Percentiles rank a stretch among this genome's conserved stretches.
phyloP scores from a whole-genome alignment of 805 yeast genomes.

The Candida peoriensis region DNA sequence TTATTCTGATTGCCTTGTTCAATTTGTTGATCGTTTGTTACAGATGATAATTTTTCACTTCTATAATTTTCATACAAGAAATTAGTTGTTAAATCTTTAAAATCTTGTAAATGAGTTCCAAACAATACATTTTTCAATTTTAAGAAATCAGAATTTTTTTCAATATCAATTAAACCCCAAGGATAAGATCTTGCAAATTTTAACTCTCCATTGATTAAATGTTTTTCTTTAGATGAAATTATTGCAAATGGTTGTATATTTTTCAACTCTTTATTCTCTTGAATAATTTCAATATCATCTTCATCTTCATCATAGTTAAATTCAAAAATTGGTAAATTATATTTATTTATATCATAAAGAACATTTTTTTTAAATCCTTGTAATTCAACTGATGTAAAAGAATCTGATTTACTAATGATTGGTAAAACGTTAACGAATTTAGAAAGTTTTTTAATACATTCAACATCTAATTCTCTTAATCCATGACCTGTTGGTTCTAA shows the following conservation, averaged over 20 bases:
- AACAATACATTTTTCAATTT: conserved; percentile 63
- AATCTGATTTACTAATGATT: conserved; percentile 64
- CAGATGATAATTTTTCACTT: conserved; percentile 66
- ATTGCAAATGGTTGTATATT: conserved; percentile 73
- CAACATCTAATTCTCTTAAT: conserved; percentile 66
- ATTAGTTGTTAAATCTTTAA: conserved; percentile 76
- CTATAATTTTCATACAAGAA: conserved; percentile 73
- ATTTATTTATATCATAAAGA: conserved; percentile 56
- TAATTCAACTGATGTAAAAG: conserved; percentile 61
- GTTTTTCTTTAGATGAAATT: conserved; percentile 57
- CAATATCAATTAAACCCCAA: conserved; percentile 63
- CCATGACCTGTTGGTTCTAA: conserved; percentile 79
- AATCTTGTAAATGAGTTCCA: conserved; percentile 79
- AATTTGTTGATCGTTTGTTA: conserved; percentile 29
- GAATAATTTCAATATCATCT: conserved; percentile 63
- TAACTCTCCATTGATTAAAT: conserved; percentile 42
- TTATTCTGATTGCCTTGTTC: conserved; percentile 7
- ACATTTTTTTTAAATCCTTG: conserved; percentile 54
- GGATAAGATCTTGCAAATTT: conserved; percentile 66
- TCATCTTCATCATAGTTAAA: conserved; percentile 69
- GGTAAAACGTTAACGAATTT: conserved; percentile 74
- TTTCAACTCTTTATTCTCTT: conserved; percentile 60
- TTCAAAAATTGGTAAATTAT: conserved; percentile 69
- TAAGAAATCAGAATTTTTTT: conserved; percentile 47
- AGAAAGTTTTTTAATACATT: conserved; percentile 63